Conservation (phyloP, 192 early-diverging fungal species). For the Rhizoclosmatium globosum region DNA sequence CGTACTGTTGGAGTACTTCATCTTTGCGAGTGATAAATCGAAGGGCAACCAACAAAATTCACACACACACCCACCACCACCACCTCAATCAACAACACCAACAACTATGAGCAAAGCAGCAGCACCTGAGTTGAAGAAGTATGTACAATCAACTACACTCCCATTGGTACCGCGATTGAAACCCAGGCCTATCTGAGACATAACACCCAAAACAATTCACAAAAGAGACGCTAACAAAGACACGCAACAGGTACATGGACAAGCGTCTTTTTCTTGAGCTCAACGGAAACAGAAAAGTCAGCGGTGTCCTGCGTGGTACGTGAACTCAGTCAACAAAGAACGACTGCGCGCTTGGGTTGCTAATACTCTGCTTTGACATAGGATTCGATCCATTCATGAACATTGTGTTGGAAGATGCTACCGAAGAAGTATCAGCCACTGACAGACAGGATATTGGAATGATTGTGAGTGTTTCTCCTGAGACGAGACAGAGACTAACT, state of each 20-base stretch:
- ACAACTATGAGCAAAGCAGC: conserved; percentile 65
- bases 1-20: conserved; percentile 33
- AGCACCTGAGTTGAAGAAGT: conserved; percentile 73
- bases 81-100: background rate
- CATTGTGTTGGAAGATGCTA: conserved; percentile 91
- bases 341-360: background rate
- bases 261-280: conserved; percentile 91
- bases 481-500: background rate
- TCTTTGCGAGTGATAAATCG: background rate
- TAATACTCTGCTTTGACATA: conserved; percentile 2
- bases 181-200: no score
- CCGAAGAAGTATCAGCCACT: conserved; percentile 77
- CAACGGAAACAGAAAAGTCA: conserved; percentile 90
- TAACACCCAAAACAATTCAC: no score
- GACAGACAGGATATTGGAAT: conserved; percentile 85
- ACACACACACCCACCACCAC: background rate
- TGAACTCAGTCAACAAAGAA: background rate
- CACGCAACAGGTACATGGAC: conserved; percentile 81
- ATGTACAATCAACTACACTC: background rate
- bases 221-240: background rate
- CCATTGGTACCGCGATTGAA: no score
- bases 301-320: conserved; percentile 89
- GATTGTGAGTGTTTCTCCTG: no score
- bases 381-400: conserved; percentile 99
- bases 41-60: background rate